phyloP scores from a whole-genome alignment of 1,284 basidiomycete species.

The Trichosporon sp. region DNA sequence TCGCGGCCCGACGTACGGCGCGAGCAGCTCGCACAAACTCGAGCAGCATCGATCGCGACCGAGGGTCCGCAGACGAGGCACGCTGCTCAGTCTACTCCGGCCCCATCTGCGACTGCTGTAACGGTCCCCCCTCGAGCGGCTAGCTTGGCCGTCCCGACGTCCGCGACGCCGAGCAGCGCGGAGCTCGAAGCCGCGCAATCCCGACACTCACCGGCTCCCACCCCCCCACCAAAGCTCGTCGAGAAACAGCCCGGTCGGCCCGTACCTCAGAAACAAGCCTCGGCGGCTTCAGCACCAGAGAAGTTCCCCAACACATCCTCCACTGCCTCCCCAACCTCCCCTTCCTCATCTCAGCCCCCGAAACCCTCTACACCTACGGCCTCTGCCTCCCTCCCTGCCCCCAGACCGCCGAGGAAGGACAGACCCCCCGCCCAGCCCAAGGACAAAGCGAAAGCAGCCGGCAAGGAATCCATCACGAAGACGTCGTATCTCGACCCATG shows the following conservation, averaged over 20 bases:
- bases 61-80: too few species aligned
- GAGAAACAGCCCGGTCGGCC: background rate
- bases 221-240: too few species aligned
- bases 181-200: too few species aligned
- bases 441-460: slow-evolving; percentile 18
- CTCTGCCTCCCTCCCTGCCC: background rate
- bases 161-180: too few species aligned
- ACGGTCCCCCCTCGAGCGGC: too few species aligned
- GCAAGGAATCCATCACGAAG: slow-evolving; percentile 42
- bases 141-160: too few species aligned
- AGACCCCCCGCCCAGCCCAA: slow-evolving; percentile 9
- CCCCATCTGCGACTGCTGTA: background rate
- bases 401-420: too few species aligned
- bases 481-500: slow-evolving; percentile 49
- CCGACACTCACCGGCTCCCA: too few species aligned
- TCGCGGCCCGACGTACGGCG: too few species aligned
- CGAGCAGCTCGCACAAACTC: too few species aligned
- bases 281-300: background rate
- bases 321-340: too few species aligned
- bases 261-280: background rate
- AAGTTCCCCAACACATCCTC: background rate
- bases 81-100: background rate
- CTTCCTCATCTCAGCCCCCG: background rate
- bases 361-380: background rate
- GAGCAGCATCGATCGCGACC: background rate